phyloP scores from a whole-genome alignment of 2,329 filamentous ascomycete genomes.

The Colletotrichum brevisporum region DNA sequence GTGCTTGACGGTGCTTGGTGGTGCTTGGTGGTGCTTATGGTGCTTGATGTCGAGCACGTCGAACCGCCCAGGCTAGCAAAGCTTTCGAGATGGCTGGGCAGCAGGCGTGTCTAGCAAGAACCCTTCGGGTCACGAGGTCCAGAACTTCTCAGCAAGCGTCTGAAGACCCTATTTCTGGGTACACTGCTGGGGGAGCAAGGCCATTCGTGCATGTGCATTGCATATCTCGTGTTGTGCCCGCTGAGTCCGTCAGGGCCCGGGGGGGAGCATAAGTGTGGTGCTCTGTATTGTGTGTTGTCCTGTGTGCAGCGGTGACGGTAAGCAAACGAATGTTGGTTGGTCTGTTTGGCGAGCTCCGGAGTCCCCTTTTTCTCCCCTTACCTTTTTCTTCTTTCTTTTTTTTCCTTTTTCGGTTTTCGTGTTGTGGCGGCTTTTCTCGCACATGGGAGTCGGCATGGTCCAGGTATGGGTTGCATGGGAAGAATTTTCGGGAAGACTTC shows the following conservation, averaged over 20 bases:
- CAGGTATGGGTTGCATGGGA: conserved; percentile 8
- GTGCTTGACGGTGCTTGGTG: not conserved
- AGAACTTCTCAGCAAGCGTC: not conserved
- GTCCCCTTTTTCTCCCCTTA: conserved; percentile 14
- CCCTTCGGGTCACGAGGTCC: conserved; percentile 6
- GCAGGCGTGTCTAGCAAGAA: not conserved
- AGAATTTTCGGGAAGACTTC: conserved; percentile 38
- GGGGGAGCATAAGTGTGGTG: no score
- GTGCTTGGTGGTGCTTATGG: conserved; percentile 3
- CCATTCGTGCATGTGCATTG: conserved; percentile 32
- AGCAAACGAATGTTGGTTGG: conserved; percentile 16
- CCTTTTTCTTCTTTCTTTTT: not conserved
- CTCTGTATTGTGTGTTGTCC: not conserved
- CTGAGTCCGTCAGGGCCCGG: not conserved
- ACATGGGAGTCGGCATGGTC: conserved; percentile 14
- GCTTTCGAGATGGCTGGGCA: conserved; percentile 10
- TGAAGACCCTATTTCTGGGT: conserved; percentile 24
- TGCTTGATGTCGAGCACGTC: conserved; percentile 14
- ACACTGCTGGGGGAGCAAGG: conserved; percentile 4
- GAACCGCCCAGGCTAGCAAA: conserved; percentile 13
- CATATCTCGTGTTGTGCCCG: conserved; percentile 32
- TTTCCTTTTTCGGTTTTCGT: not conserved
- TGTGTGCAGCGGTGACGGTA: not conserved
- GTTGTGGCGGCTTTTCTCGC: conserved; percentile 1
- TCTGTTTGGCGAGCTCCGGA: conserved; percentile 4